Evolutionary conservation across 352 stramenopile genomes (phyloP), one percentile per base, ranked within the genome.

Genomic region (Peronospora belbahrii): DNA sequence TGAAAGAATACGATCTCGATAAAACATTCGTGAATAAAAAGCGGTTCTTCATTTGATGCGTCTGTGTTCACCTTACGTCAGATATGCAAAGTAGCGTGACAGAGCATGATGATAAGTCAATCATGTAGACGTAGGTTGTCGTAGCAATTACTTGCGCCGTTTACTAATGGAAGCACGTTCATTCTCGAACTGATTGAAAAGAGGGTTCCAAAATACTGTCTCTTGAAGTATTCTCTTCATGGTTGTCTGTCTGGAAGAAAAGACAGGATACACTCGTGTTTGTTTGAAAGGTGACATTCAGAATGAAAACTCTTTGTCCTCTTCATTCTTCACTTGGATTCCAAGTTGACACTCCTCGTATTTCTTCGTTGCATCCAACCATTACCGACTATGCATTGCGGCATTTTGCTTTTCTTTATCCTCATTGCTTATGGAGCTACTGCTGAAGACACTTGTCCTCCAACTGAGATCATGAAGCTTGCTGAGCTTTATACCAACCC

Each of bases 291-390:
- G 24, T 4, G 6, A 17, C 43, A 44, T 37, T 38, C 34, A 25
- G 30, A 39, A 9, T 17, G 23, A 54, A 7, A 33, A 31, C 15
- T 43, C 37, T 15, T 32, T 31, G 4, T 3, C 14, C 23, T 32
- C 34, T 24, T 62, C 57, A 66, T 51, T 66, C 41, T 59, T 30
- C 57, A 66, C 56, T 58, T 62, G 58, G 25, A 52, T 37, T 37
- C 18, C 52, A 54, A 62, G 31, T 42, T 52, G 20, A 42, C 42
- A 62, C 31, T 9, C 42, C 31, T 8, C 19, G 27, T 31, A 28
- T 28, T 28, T 42, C 38, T 22, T 38, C 23, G 30, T 38, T 11
- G 14, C 22, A 17, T 41, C 14, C 13, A 39, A 19, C 23, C 30
- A 15, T 19, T n/a, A 35, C 11, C 28, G 19, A 51, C 4, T 15